phyloP scores from a whole-genome alignment of 345 rosid genomes.

The Balakata baccata region DNA sequence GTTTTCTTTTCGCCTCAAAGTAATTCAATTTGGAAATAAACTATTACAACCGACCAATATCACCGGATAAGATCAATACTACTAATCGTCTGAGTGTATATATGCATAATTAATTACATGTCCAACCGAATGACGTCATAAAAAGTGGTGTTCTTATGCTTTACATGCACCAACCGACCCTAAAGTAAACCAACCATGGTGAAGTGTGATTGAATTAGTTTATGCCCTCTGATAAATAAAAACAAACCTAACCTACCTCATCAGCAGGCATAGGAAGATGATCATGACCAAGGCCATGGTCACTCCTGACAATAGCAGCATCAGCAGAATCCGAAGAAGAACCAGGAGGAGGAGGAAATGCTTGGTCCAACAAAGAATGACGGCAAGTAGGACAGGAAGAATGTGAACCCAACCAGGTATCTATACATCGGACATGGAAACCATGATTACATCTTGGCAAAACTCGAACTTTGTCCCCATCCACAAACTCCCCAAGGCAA shows the following conservation, averaged over 20 bases:
- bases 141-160: no score
- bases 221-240: background rate
- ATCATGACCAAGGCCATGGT: background rate
- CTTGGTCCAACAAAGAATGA: conserved; percentile 20
- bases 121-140: no score
- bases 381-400: conserved; percentile 32
- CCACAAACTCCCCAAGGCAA: conserved; percentile 23
- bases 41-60: background rate
- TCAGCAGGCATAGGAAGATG: conserved; percentile 7
- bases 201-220: no score
- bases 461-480: conserved; percentile 28
- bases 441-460: conserved; percentile 25
- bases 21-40: no score
- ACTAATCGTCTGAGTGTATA: background rate
- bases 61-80: background rate
- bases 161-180: no score
- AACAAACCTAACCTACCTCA: conserved; percentile 10
- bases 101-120: no score
- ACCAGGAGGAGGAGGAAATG: background rate
- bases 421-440: conserved; percentile 28
- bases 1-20: background rate
- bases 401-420: conserved; percentile 24
- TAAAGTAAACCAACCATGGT: no score
- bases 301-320: background rate
- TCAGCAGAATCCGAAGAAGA: conserved; percentile 12